phyloP scores from a whole-genome alignment of 768 basidiomycete species.

The Naganishia vaughanmartiniae region DNA sequence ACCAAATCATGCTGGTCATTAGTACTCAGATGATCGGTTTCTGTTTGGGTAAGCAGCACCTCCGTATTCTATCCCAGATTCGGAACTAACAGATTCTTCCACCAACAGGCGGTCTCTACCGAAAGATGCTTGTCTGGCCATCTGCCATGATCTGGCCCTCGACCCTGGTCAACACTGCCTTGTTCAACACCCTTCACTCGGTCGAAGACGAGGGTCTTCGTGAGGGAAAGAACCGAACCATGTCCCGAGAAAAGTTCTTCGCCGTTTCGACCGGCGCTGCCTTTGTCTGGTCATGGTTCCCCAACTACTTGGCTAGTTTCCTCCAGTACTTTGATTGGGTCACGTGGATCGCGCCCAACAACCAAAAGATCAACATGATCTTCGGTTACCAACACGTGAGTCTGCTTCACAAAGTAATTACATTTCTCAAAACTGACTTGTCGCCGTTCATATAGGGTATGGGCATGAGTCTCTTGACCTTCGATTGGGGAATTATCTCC shows the following conservation, averaged over 20 bases:
- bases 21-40: conserved; percentile 53
- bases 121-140: conserved; percentile 48
- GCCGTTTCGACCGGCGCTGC: conserved; percentile 29
- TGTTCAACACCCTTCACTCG: conserved; percentile 51
- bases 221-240: conserved; percentile 7
- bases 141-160: conserved; percentile 52
- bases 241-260: conserved; percentile 34
- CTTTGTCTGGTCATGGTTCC: conserved; percentile 38
- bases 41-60: conserved; percentile 37
- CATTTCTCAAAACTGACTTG: not conserved
- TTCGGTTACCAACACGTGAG: conserved; percentile 26
- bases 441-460: conserved; percentile 12
- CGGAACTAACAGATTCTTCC: not conserved
- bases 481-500: conserved; percentile 39
- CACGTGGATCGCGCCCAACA: conserved; percentile 38
- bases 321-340: conserved; percentile 36
- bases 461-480: conserved; percentile 35
- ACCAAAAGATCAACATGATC: conserved; percentile 31
- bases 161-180: conserved; percentile 46
- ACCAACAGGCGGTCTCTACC: conserved; percentile 30
- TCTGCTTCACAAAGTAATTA: not conserved
- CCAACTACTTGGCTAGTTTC: conserved; percentile 32
- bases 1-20: conserved; percentile 55
- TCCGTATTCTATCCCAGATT: not conserved
- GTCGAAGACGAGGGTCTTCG: conserved; percentile 13